A percentile compares a stretch with the other conserved stretches of the same genome.
Conservation (phyloP, 2,329 filamentous ascomycete species). For the Fusarium caatingaense region DNA sequence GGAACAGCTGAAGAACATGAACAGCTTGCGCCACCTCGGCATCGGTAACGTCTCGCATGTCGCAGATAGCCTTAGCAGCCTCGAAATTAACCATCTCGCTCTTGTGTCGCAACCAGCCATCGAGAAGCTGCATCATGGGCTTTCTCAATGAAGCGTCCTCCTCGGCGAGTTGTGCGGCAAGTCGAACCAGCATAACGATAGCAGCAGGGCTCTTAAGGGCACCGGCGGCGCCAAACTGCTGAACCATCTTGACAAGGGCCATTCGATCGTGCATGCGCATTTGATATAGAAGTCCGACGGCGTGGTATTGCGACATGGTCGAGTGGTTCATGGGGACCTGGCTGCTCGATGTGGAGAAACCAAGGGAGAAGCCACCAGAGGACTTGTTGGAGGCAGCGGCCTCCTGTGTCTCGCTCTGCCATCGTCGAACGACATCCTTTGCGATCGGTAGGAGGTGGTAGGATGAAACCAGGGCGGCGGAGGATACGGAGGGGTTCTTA, state of each 20-base stretch:
- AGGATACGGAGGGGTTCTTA: slow-evolving; percentile 97
- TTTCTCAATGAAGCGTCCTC: slow-evolving; percentile 90
- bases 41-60: slow-evolving; percentile 92
- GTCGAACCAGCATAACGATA: slow-evolving; percentile 88
- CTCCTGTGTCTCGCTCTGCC: slow-evolving; percentile 99
- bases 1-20: slow-evolving; percentile 94
- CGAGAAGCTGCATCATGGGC: slow-evolving; percentile 96
- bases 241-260: slow-evolving; percentile 99
- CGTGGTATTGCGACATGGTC: slow-evolving; percentile 98
- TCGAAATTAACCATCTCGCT: slow-evolving; percentile 99
- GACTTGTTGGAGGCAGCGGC: slow-evolving; percentile 92
- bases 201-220: slow-evolving; percentile 96
- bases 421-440: slow-evolving; percentile 92
- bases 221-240: slow-evolving; percentile 92
- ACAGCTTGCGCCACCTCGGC: slow-evolving; percentile 91
- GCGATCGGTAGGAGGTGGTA: slow-evolving; percentile 98
- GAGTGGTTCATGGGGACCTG: slow-evolving; percentile 88
- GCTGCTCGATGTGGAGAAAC: slow-evolving; percentile 84
- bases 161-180: slow-evolving; percentile 93
- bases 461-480: slow-evolving; percentile 93
- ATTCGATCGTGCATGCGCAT: slow-evolving; percentile 98
- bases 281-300: slow-evolving; percentile 95
- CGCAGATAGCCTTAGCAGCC: slow-evolving; percentile 96
- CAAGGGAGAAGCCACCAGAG: slow-evolving; percentile 87
- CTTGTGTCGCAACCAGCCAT: slow-evolving; percentile 97